phyloP scores from a whole-genome alignment of 2,329 filamentous ascomycete species.

The Bipolaris cookei region DNA sequence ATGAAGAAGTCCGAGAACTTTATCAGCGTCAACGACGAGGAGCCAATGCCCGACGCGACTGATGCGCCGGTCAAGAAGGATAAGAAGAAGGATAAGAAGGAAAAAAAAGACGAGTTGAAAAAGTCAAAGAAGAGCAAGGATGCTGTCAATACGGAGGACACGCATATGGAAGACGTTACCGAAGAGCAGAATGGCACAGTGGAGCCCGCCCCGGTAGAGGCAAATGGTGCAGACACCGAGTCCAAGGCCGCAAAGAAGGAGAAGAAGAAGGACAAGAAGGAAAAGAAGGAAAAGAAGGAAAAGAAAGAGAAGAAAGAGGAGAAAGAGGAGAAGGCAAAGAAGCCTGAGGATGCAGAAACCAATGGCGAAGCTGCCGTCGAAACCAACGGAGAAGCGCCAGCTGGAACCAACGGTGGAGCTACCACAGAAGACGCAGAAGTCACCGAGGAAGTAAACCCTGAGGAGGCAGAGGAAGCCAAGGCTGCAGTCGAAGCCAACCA shows the following conservation, averaged over 20 bases:
- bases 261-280: conserved; percentile 37
- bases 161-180: conserved; percentile 14
- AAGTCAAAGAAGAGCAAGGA: conserved; percentile 27
- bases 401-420: conserved; percentile 26
- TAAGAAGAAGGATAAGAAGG: conserved; percentile 34
- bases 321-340: conserved; percentile 33
- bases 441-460: conserved; percentile 23
- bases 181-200: conserved; percentile 16
- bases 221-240: conserved; percentile 20
- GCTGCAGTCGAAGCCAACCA: conserved; percentile 42
- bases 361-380: conserved; percentile 18
- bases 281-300: conserved; percentile 37
- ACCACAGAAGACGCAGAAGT: conserved; percentile 22
- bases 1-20: conserved; percentile 26
- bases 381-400: not conserved
- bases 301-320: conserved; percentile 27
- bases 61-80: conserved; percentile 25
- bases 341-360: conserved; percentile 22
- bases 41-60: conserved; percentile 29
- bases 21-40: conserved; percentile 24
- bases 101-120: conserved; percentile 33
- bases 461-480: conserved; percentile 21
- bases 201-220: conserved; percentile 20
- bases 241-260: conserved; percentile 29
- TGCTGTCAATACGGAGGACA: conserved; percentile 13